phyloP scores from a whole-genome alignment of 208 protist genomes.

The Crithidia thermophila region DNA sequence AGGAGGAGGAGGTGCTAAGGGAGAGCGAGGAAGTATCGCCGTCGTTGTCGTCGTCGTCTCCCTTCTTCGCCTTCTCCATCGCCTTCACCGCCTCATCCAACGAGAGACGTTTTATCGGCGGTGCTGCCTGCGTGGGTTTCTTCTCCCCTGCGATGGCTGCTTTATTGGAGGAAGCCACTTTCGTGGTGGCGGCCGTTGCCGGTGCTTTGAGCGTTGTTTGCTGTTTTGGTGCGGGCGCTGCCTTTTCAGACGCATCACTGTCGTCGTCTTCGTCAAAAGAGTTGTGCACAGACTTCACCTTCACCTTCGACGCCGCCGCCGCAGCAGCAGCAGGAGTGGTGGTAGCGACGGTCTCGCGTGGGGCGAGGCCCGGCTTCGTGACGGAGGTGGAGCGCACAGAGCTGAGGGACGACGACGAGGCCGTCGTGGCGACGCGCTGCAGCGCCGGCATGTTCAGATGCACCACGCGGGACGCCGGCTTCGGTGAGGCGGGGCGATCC shows the following conservation, averaged over 20 bases:
- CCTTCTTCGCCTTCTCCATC: not conserved
- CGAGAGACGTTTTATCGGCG: not conserved
- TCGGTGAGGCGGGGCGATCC: not conserved
- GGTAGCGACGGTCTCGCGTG: not conserved
- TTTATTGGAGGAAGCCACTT: not conserved
- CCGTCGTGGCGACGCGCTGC: conserved; percentile 1
- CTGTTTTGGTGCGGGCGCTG: not conserved
- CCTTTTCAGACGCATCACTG: not conserved
- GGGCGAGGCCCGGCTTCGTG: conserved; percentile 1
- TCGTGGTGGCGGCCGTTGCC: not conserved
- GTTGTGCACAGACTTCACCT: conserved; percentile 10
- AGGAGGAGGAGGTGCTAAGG: conserved; percentile 15
- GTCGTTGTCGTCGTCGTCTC: not conserved
- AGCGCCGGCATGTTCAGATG: not conserved
- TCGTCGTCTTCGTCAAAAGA: conserved; percentile 37
- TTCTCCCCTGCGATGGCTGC: not conserved
- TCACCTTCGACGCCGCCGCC: not conserved
- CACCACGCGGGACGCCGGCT: not conserved
- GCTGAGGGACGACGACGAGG: conserved; percentile 2
- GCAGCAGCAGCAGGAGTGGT: not conserved
- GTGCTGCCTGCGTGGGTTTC: not conserved
- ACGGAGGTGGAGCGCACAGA: not conserved
- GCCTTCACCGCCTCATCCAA: not conserved
- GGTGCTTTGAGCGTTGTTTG: not conserved
- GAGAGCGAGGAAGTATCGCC: conserved; percentile 27